A percentile compares a stretch with the other conserved stretches of the same genome.
These are phyloP conservation scores for Termitomyces sp. DNA, from an alignment of 768 basidiomycete species.

Conservation along the genomic window DNA sequence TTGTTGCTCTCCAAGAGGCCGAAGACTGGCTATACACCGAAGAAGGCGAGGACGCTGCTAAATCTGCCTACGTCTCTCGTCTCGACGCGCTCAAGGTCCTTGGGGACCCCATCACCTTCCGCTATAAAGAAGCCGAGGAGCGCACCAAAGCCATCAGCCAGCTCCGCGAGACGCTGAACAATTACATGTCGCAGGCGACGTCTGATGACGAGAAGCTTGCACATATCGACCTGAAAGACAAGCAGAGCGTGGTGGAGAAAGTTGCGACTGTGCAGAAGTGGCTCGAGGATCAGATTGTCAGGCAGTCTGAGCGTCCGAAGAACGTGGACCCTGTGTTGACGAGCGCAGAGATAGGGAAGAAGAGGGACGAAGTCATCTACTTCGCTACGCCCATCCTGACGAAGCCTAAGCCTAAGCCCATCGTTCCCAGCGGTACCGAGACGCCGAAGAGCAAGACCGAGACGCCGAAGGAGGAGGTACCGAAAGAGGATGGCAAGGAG, in stretches of 20 bases:
- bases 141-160: constrained; percentile 66
- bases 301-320: constrained; percentile 87
- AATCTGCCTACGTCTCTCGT: constrained; percentile 87
- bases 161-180: constrained; percentile 86
- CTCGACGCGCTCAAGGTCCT: constrained; percentile 80
- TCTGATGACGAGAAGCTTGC: constrained; percentile 79
- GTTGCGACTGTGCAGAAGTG: constrained; percentile 89
- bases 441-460: constrained; percentile 66
- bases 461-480: constrained; percentile 46
- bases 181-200: constrained; percentile 78
- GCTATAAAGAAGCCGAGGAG: constrained; percentile 80
- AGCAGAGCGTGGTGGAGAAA: constrained; percentile 82
- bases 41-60: constrained; percentile 93
- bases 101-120: constrained; percentile 82
- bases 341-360: constrained; percentile 80
- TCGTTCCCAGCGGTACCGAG: constrained; percentile 57
- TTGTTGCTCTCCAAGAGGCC: constrained; percentile 64
- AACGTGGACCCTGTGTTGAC: constrained; percentile 83
- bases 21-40: constrained; percentile 98
- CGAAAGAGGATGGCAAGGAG: constrained; percentile 22
- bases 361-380: constrained; percentile 88
- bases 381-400: constrained; percentile 88
- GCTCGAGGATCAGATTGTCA: constrained; percentile 88
- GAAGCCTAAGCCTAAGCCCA: constrained; percentile 87
- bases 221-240: constrained; percentile 90